phyloP scores from a whole-genome alignment of 306 rosid species.

The Acacia acuminata region DNA sequence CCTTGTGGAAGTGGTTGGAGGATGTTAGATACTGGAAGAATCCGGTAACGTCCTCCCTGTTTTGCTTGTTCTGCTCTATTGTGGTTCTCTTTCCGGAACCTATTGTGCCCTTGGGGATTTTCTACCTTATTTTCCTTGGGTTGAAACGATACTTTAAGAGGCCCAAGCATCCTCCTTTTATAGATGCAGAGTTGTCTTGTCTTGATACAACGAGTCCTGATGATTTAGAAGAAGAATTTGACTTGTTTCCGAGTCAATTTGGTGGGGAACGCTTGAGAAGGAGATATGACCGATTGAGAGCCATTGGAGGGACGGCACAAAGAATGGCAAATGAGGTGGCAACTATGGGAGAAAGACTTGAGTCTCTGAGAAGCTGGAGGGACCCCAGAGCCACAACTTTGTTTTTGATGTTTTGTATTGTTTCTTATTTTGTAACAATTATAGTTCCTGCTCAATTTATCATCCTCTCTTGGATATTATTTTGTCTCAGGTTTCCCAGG shows the following conservation, averaged over 20 bases:
- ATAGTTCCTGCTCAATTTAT: conserved; percentile 22
- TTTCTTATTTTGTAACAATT: conserved; percentile 23
- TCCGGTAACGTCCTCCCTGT: conserved; percentile 8
- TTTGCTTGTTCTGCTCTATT: conserved; percentile 29
- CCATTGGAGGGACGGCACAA: conserved; percentile 35
- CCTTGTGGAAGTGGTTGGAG: conserved; percentile 38
- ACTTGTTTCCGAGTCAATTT: conserved; percentile 36
- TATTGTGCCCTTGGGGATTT: conserved; percentile 22
- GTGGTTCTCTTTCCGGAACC: conserved; percentile 32
- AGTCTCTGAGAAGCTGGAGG: conserved; percentile 45
- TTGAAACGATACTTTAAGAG: conserved; percentile 22
- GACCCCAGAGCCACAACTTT: conserved; percentile 49
- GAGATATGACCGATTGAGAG: conserved; percentile 47
- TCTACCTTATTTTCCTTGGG: conserved; percentile 27
- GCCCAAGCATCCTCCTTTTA: conserved; percentile 37
- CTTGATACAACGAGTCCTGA: conserved; percentile 34
- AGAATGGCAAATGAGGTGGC: conserved; percentile 34
- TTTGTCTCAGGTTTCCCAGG: conserved; percentile 45
- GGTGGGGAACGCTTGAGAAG: conserved; percentile 33
- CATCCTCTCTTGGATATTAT: conserved; percentile 17
- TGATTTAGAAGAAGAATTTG: conserved; percentile 55
- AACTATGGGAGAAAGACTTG: conserved; percentile 42
- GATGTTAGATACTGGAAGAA: conserved; percentile 39
- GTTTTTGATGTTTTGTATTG: conserved; percentile 28
- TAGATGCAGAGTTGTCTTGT: conserved; percentile 44